Percentiles rank a stretch among this genome's conserved stretches.
phyloP scores from a whole-genome alignment of 176 grass and related monocot species.

The Musa acuminata region DNA sequence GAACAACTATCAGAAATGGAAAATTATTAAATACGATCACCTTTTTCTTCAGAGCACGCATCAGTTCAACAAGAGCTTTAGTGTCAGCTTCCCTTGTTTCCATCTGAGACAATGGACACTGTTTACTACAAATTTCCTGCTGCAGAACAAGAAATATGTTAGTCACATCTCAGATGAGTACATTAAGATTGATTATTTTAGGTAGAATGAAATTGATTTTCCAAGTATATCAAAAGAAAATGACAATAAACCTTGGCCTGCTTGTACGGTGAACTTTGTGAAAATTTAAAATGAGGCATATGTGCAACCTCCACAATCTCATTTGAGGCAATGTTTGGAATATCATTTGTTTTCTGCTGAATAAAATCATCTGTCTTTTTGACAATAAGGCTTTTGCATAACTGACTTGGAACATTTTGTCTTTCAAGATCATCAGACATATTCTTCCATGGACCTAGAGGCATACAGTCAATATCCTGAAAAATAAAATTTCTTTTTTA shows the following conservation, averaged over 20 bases:
- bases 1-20: not conserved
- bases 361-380: slow-evolving; percentile 17
- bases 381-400: not conserved
- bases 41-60: not conserved
- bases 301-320: not conserved
- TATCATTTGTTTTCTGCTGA: slow-evolving; percentile 24
- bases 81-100: not conserved
- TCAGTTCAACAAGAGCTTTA: not conserved
- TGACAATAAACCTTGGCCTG: not conserved
- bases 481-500: slow-evolving; percentile 19
- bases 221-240: not conserved
- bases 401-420: slow-evolving; percentile 23
- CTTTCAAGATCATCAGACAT: slow-evolving; percentile 31
- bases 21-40: not conserved
- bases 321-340: slow-evolving; percentile 5
- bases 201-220: not conserved
- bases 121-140: not conserved
- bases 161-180: not conserved
- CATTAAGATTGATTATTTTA: not conserved
- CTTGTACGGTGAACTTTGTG: too few relatives aligned
- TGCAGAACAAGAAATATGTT: not conserved
- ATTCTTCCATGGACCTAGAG: slow-evolving; percentile 35
- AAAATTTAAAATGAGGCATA: not conserved
- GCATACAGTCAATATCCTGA: slow-evolving; percentile 77
- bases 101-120: not conserved